These are phyloP conservation scores for Xylariaceae sp. DNA, from an alignment of 2,329 filamentous ascomycete species.

Conservation along the genomic window DNA sequence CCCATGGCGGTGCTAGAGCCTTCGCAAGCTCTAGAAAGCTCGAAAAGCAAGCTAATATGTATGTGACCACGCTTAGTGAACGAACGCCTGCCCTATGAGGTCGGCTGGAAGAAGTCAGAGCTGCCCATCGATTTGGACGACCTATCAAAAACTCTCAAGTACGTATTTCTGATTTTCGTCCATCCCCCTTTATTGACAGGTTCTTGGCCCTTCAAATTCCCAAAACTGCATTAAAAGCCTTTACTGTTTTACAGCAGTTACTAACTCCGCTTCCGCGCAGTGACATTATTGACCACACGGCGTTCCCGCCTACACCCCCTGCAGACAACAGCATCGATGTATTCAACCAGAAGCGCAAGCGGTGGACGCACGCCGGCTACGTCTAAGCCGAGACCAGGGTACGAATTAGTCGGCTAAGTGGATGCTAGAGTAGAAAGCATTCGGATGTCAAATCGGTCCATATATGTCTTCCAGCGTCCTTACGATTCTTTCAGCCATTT, in stretches of 20 bases:
- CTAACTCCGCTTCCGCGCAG: slow-evolving; percentile 9
- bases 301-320: slow-evolving; percentile 12
- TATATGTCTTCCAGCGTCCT: no score
- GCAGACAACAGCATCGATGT: slow-evolving; percentile 17
- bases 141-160: slow-evolving; percentile 12
- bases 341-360: slow-evolving; percentile 10
- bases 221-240: not conserved
- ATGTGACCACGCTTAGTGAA: slow-evolving; percentile 43
- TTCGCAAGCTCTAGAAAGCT: no score
- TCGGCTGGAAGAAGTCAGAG: slow-evolving; percentile 48
- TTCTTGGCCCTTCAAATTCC: not conserved
- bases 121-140: slow-evolving; percentile 14
- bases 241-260: not conserved
- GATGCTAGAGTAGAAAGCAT: not conserved
- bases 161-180: no score
- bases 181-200: no score
- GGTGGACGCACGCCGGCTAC: not conserved
- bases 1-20: no score
- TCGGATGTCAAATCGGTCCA: no score
- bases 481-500: no score
- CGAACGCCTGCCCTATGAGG: slow-evolving; percentile 48
- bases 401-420: not conserved
- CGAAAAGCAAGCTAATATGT: slow-evolving; percentile 2
- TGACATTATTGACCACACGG: slow-evolving; percentile 1
- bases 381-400: not conserved